Conservation (phyloP, 2,329 filamentous ascomycete species). For the Thelonectria blattea region DNA sequence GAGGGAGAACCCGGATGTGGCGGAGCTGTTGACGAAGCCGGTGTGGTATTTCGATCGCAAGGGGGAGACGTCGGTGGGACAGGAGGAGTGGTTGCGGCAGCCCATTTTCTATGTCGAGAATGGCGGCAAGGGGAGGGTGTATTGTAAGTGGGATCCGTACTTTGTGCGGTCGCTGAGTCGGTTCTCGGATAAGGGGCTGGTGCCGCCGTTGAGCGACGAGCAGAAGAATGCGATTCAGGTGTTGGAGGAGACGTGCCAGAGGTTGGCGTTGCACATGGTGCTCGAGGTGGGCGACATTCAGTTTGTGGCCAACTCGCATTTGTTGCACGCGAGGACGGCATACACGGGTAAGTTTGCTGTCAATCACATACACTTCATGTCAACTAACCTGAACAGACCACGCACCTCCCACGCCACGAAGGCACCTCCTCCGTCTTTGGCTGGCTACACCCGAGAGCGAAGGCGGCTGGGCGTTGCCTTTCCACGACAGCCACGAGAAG, state of each 20-base stretch:
- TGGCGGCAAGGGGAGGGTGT: conserved; percentile 57
- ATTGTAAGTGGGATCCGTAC: conserved; percentile 88
- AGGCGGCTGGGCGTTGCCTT: conserved; percentile 85
- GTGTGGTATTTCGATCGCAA: conserved; percentile 95
- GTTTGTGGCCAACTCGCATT: conserved; percentile 80
- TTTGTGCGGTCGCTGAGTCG: conserved; percentile 77
- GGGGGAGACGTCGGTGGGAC: conserved; percentile 76
- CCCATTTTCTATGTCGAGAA: conserved; percentile 80
- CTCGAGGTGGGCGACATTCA: conserved; percentile 89
- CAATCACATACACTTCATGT: no score
- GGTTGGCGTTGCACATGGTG: conserved; percentile 80
- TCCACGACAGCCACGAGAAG: conserved; percentile 80
- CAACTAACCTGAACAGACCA: conserved; percentile 47
- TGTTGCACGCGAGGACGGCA: conserved; percentile 80
- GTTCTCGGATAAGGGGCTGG: conserved; percentile 74
- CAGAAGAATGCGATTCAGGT: conserved; percentile 70
- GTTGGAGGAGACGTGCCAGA: conserved; percentile 73
- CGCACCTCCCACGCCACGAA: conserved; percentile 69
- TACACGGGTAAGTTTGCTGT: no score
- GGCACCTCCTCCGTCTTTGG: conserved; percentile 86
- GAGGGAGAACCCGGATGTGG: conserved; percentile 76
- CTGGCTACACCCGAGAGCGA: conserved; percentile 80
- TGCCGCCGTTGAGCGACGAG: conserved; percentile 72
- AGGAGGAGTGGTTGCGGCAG: conserved; percentile 76
- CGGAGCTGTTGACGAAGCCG: conserved; percentile 74